Conservation (phyloP, 2,329 filamentous ascomycete species). For the Sporothrix sp. region DNA sequence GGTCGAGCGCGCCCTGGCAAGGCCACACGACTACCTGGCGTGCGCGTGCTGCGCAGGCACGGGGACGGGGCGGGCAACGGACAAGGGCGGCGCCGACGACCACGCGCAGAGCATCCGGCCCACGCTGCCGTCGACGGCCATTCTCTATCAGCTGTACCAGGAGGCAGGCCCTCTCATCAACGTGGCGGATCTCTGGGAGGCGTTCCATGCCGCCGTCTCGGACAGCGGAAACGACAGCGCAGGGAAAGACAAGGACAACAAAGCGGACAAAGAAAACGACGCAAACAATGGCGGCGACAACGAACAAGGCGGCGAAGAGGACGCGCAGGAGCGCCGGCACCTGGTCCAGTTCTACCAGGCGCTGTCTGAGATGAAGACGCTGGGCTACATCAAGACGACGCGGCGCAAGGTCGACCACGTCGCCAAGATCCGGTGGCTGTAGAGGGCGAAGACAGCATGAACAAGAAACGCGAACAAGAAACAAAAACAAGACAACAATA, state of each 20-base stretch:
- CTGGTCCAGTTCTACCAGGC: slow-evolving; percentile 76
- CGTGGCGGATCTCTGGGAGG: slow-evolving; percentile 68
- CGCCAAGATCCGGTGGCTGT: slow-evolving; percentile 77
- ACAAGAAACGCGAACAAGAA: neutral
- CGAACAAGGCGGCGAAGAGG: slow-evolving; percentile 34
- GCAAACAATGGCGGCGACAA: slow-evolving; percentile 25
- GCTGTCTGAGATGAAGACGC: slow-evolving; percentile 70
- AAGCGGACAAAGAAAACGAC: slow-evolving; percentile 25
- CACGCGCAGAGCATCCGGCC: slow-evolving; percentile 38
- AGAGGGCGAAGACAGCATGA: no score
- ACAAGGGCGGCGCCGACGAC: slow-evolving; percentile 13
- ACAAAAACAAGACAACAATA: slow-evolving; percentile 1
- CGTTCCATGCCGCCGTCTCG: slow-evolving; percentile 56
- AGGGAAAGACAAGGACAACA: slow-evolving; percentile 33
- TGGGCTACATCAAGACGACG: slow-evolving; percentile 82
- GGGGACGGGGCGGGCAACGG: neutral
- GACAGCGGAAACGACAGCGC: slow-evolving; percentile 21
- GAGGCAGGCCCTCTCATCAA: slow-evolving; percentile 72
- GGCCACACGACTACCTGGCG: slow-evolving; percentile 67
- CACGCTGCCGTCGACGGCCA: slow-evolving; percentile 59
- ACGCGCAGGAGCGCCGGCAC: slow-evolving; percentile 40
- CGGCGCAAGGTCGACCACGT: slow-evolving; percentile 90
- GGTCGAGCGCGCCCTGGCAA: slow-evolving; percentile 60
- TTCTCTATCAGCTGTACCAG: slow-evolving; percentile 69
- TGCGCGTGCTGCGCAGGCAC: slow-evolving; percentile 53